A percentile compares a stretch with the other conserved stretches of the same genome.
Evolutionary conservation across 192 early-diverging fungal species (phyloP).

Genomic region (Backusella mclennaniae): DNA sequence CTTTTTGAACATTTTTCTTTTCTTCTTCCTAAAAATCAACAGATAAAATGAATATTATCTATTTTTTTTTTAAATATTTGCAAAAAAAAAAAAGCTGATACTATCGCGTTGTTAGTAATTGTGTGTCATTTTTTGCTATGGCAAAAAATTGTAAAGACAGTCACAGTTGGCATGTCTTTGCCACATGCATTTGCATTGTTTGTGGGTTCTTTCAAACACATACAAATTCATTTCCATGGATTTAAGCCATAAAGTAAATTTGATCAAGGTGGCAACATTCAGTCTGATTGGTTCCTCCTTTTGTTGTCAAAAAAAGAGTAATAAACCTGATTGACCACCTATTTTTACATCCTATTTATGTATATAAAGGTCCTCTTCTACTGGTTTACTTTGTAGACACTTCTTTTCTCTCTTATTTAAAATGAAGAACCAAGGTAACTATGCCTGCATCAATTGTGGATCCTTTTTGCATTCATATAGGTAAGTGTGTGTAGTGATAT

Average conservation of each 20-base stretch:
- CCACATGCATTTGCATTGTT: not conserved
- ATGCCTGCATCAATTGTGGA: not conserved
- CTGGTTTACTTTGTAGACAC: too few species aligned
- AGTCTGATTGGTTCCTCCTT: too few species aligned
- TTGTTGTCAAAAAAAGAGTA: too few species aligned
- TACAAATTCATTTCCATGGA: too few species aligned
- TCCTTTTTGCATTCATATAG: not conserved
- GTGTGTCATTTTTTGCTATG: not conserved
- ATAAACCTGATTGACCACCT: too few species aligned
- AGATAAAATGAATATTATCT: not conserved
- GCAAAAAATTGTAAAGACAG: not conserved
- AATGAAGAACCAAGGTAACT: not conserved
- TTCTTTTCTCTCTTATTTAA: not conserved
- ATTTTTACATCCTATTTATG: too few species aligned
- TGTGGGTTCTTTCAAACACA: too few species aligned
- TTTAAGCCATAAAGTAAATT: too few species aligned
- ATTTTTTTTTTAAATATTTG: not conserved
- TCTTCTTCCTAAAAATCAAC: not conserved
- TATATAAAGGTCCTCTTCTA: too few species aligned
- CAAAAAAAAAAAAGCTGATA: not conserved
- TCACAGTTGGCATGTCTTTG: not conserved
- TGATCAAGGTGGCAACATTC: too few species aligned
- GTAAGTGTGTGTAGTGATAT: not conserved
- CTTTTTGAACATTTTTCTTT: conserved; percentile 25
- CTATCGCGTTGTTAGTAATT: not conserved